Percentiles rank a stretch among this genome's conserved stretches.
These are phyloP conservation scores for Candida wancherniae DNA, from an alignment of 805 yeast genomes.

Conservation along the genomic window DNA sequence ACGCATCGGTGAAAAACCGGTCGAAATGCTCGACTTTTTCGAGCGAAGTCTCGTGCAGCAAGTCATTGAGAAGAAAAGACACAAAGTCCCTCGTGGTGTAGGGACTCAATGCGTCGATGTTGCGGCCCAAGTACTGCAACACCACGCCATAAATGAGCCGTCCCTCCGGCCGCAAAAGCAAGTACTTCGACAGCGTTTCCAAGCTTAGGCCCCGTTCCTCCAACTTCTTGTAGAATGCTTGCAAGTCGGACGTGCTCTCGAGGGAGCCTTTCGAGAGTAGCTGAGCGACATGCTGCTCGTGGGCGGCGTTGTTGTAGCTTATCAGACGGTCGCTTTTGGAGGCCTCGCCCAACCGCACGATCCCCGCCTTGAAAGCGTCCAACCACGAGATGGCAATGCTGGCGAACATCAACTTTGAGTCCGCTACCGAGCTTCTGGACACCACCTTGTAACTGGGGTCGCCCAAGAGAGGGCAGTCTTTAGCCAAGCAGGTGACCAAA, in stretches of 20 bases:
- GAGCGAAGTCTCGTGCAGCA: constrained; percentile 11
- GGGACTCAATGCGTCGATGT: constrained; percentile 11
- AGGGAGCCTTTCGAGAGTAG: background rate
- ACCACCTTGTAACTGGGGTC: constrained; percentile 21
- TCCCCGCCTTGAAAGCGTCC: constrained; percentile 22
- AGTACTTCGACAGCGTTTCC: constrained; percentile 12
- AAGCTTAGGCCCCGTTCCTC: constrained; percentile 3
- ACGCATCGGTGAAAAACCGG: constrained; percentile 4
- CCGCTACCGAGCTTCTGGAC: constrained; percentile 10
- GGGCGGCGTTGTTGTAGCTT: constrained; percentile 8
- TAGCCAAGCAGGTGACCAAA: constrained; percentile 26
- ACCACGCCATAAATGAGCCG: constrained; percentile 11
- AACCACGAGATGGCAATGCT: constrained; percentile 28
- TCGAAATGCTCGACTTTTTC: constrained; percentile 11
- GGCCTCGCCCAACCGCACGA: constrained; percentile 15
- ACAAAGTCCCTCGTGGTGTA: constrained; percentile 13
- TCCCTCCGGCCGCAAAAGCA: constrained; percentile 13
- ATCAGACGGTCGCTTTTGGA: constrained; percentile 11
- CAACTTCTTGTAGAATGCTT: constrained; percentile 4
- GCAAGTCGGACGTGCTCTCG: constrained; percentile 4
- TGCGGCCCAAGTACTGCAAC: constrained; percentile 10
- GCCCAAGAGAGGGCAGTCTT: constrained; percentile 26
- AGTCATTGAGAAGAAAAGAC: constrained; percentile 11
- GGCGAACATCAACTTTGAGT: constrained; percentile 23
- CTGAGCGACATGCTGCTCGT: constrained; percentile 1